Base-by-base conservation (phyloP, 2,329 filamentous ascomycete species). In the Colletotrichum tofieldiae region DNA sequence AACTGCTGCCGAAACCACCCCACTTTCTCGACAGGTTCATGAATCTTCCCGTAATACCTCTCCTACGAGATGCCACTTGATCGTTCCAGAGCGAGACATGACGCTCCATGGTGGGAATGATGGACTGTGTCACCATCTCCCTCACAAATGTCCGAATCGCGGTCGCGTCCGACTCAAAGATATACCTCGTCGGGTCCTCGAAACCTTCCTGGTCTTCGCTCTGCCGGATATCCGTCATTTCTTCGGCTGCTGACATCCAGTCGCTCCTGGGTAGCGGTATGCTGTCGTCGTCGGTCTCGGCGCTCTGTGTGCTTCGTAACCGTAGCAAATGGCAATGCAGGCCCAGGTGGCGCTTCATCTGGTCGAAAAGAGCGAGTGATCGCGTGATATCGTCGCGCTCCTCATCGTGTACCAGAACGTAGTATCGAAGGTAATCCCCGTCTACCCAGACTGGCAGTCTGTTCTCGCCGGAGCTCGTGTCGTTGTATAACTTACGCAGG, bases 271-370 rank as follows among this genome's bases (percentile, higher is more conserved):
- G 94, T 29, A 98, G 86, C 64, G 91, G 90, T 77, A 94, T 90
- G 78, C 94, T 96, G 79, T 98, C 96, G 79, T 98, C 95, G 80
- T 98, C 96, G 1, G 94, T 95, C 74, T 95, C 91, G 45, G 94
- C 92, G 81, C 94, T 96, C 79, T 95, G 93, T 47, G 91, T 93
- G 77, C 94, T 97, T 76, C 96, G 90, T 62, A 99, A 85, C 74
- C 97, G 88, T 43, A 99, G 86, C 14, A 99, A 87, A 82, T 99
- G 96, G 79, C 96, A 99, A 82, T 99, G 95, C 59, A 98, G 86
- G 1, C 96, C 96, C 75, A 99, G 94, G 82, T 98, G 94, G n/a
- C 96, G 91, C 83, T 98, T 99, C 97, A 99, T 99, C 81, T 98
- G 94, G 77, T 99, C 96, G 81, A 98, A 99, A 37, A 98, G 86